Conservation (phyloP, 257 asterid species). For the Plectranthus barbatus region DNA sequence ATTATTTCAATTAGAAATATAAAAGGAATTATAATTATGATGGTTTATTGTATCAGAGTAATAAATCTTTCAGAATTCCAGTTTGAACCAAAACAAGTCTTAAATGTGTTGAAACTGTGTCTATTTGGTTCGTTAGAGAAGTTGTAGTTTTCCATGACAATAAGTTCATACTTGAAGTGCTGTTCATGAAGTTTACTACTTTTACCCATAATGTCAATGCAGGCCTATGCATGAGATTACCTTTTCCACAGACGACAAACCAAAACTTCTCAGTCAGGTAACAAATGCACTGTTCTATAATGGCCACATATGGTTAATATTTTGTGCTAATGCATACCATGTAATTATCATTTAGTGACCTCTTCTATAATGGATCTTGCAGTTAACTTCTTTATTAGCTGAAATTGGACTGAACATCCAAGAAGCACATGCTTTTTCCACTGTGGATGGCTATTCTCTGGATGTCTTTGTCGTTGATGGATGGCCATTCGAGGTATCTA, state of each 20-base stretch:
- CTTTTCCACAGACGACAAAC: slow-evolving; percentile 82
- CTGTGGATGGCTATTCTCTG: slow-evolving; percentile 86
- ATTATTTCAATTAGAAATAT: not conserved
- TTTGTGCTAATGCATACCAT: slow-evolving; percentile 5
- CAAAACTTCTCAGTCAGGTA: slow-evolving; percentile 96
- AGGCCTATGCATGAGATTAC: slow-evolving; percentile 99
- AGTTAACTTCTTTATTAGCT: slow-evolving; percentile 89
- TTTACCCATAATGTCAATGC: slow-evolving; percentile 17
- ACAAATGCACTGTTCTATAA: not conserved
- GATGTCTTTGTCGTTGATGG: slow-evolving; percentile 99
- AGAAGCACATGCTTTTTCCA: slow-evolving; percentile 98
- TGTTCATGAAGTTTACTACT: slow-evolving; percentile 9
- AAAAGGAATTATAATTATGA: no score
- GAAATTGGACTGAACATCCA: slow-evolving; percentile 94
- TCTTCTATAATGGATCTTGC: slow-evolving; percentile 30
- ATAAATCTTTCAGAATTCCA: not conserved
- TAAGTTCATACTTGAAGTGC: slow-evolving; percentile 2
- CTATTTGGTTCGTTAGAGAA: not conserved
- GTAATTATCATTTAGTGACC: slow-evolving; percentile 9
- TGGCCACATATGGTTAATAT: no score
- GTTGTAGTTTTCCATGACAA: not conserved
- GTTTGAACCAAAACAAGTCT: not conserved
- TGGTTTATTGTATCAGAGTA: not conserved
- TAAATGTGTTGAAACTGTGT: not conserved
- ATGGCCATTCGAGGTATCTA: slow-evolving; percentile 82